These are phyloP conservation scores for Pythium graminicola DNA, from an alignment of 352 stramenopile species.

Conservation along the genomic window DNA sequence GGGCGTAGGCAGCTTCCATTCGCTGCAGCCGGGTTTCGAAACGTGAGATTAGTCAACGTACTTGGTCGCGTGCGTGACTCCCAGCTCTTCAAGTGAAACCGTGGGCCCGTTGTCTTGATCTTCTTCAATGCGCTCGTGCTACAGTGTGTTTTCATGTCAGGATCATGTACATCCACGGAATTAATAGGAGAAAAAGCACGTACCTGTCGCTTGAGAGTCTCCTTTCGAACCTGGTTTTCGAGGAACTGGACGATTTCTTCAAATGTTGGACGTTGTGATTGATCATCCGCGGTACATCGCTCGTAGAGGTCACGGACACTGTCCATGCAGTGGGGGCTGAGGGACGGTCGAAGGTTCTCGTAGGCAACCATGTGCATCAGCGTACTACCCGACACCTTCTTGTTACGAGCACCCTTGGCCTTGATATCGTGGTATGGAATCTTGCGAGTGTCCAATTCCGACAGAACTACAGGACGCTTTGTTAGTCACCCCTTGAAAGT, in stretches of 20 bases:
- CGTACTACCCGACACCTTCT: conserved; percentile 79
- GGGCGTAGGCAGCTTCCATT: too few relatives aligned
- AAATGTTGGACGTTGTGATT: conserved; percentile 69
- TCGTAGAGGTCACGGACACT: conserved; percentile 75
- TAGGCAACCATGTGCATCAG: conserved; percentile 90
- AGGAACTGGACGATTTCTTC: conserved; percentile 82
- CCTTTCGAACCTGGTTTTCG: conserved; percentile 80
- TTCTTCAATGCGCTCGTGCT: conserved; percentile 19
- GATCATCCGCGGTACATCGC: conserved; percentile 73
- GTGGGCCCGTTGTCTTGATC: conserved; percentile 41
- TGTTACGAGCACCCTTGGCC: conserved; percentile 72
- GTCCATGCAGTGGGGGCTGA: conserved; percentile 80
- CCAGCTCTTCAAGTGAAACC: conserved; percentile 70
- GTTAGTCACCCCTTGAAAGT: conserved; percentile 3
- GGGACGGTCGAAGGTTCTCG: conserved; percentile 75
- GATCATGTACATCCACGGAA: too few relatives aligned
- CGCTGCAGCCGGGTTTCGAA: too few relatives aligned
- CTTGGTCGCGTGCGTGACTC: conserved; percentile 73
- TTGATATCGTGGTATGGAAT: conserved; percentile 88
- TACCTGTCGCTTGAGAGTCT: conserved; percentile 77
- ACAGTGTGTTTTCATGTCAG: neutral
- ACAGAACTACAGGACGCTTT: conserved; percentile 42
- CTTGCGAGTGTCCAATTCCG: conserved; percentile 79
- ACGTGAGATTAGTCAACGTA: conserved; percentile 63
- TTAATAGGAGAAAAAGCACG: too few relatives aligned